A percentile compares a stretch with the other conserved stretches of the same genome.
Evolutionary conservation across 768 basidiomycete genomes (phyloP).

Genomic region (Porphyrellus cyaneotinctus): DNA sequence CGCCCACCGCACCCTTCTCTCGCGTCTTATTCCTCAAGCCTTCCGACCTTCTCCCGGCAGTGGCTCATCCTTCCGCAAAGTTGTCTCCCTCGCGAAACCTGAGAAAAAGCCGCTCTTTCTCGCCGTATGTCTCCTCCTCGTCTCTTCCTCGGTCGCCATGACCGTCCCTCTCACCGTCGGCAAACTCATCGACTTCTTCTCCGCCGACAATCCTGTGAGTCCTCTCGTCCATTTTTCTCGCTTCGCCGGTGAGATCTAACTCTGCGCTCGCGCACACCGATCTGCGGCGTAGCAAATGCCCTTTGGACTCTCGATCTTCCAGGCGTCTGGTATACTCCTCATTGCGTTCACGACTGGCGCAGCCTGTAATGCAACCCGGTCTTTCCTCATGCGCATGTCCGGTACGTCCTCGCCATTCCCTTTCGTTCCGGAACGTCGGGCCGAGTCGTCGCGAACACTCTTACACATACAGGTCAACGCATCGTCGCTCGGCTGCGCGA

Average conservation of each 20-base stretch:
- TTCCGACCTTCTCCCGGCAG: constrained; percentile 38
- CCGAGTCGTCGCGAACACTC: not conserved
- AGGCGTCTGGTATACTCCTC: constrained; percentile 73
- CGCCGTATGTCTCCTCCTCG: constrained; percentile 74
- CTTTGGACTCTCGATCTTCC: constrained; percentile 70
- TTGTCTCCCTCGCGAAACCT: constrained; percentile 73
- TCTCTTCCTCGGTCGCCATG: constrained; percentile 91
- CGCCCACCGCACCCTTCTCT: constrained; percentile 14
- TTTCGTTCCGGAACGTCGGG: not conserved
- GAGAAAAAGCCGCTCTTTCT: constrained; percentile 73
- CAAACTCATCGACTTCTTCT: constrained; percentile 91
- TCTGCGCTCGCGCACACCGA: not conserved
- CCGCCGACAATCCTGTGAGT: constrained; percentile 59
- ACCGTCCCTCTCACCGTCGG: constrained; percentile 92
- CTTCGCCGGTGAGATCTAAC: not conserved
- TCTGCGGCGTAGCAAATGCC: constrained; percentile 58
- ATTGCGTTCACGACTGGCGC: constrained; percentile 84
- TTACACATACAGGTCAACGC: constrained; percentile 55
- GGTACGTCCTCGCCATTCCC: constrained; percentile 40
- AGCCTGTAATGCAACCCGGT: constrained; percentile 76
- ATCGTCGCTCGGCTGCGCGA: constrained; percentile 88
- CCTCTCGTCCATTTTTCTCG: no score
- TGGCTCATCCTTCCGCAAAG: constrained; percentile 67
- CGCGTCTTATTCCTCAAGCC: constrained; percentile 29
- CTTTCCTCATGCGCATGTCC: constrained; percentile 81